These are phyloP conservation scores for Rhododendron ovatum DNA, from an alignment of 148 eudicot genomes.

Conservation along the genomic window DNA sequence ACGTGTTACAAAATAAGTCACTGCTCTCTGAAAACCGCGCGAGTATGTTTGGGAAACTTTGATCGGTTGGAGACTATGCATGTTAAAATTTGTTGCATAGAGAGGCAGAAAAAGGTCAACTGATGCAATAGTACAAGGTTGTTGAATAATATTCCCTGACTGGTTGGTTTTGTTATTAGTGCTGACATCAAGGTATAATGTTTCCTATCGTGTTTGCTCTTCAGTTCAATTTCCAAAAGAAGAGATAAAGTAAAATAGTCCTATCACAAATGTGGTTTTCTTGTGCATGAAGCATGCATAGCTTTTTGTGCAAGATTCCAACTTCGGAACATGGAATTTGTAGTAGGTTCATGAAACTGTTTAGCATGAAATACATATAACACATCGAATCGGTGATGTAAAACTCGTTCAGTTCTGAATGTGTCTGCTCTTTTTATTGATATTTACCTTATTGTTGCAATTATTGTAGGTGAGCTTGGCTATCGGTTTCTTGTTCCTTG, in stretches of 20 bases:
- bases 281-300: not conserved
- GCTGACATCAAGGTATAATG: not conserved
- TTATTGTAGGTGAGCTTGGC: slow-evolving; percentile 78
- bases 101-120: not conserved
- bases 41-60: not conserved
- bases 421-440: not conserved
- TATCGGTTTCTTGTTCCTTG: slow-evolving; percentile 90
- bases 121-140: not conserved
- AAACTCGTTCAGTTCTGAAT: not conserved
- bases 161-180: not conserved
- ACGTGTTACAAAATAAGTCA: not conserved
- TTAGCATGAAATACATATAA: not conserved
- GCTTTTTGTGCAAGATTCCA: not conserved
- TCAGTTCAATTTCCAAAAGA: not conserved
- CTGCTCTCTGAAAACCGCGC: not conserved
- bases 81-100: not conserved
- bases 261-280: not conserved
- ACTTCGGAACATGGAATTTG: not conserved
- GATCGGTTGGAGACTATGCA: not conserved
- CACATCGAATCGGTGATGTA: not conserved
- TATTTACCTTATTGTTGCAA: not conserved
- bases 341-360: not conserved
- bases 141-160: not conserved
- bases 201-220: not conserved
- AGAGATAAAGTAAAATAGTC: not conserved